Conservation (phyloP, 2,329 filamentous ascomycete genomes). For the Aspergillus sergii region DNA sequence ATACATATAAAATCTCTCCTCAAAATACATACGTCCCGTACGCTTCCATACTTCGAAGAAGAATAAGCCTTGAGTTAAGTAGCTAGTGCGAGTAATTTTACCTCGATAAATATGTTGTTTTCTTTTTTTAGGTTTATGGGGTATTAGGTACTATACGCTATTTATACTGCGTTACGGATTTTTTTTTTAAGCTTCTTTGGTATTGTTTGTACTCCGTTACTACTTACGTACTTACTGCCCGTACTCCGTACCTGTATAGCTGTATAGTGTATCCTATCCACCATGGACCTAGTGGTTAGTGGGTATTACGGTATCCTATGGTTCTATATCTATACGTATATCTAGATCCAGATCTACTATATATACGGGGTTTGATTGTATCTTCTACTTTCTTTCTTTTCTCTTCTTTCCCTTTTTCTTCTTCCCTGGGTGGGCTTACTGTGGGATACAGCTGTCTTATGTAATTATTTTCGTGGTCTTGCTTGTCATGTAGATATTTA, state of each 20-base stretch:
- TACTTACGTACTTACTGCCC: background rate
- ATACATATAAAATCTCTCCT: too few relatives aligned
- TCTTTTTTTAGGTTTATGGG: background rate
- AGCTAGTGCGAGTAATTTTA: background rate
- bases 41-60: too few relatives aligned
- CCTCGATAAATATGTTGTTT: background rate
- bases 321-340: background rate
- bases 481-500: background rate
- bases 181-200: background rate
- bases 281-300: background rate
- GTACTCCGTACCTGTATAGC: background rate
- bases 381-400: background rate
- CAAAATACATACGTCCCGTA: too few relatives aligned
- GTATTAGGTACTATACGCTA: background rate
- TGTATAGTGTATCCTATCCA: too few relatives aligned
- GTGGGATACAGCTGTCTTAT: background rate
- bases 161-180: background rate
- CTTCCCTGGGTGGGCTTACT: background rate
- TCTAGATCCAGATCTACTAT: too few relatives aligned
- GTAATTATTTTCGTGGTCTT: background rate
- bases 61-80: too few relatives aligned
- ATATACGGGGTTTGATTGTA: background rate
- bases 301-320: background rate
- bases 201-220: background rate
- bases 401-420: background rate